Evolutionary conservation across 495 filamentous ascomycete species (phyloP).

Genomic region (Amphirosellinia nigrospora): DNA sequence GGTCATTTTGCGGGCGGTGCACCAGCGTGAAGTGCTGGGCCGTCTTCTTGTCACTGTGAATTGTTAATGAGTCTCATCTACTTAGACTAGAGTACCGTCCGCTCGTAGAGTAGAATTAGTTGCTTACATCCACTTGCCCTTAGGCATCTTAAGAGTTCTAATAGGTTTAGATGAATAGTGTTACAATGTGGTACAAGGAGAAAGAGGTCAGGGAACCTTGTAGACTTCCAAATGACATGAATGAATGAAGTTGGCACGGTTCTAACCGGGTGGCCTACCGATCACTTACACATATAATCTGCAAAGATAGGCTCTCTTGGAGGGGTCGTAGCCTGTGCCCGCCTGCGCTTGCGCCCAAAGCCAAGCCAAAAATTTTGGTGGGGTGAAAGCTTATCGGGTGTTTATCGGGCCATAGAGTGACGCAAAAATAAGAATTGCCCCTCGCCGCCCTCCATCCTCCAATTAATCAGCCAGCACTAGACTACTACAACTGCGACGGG

Average conservation of each 20-base stretch:
- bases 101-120: not conserved
- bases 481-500: constrained; percentile 15
- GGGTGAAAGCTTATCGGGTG: constrained; percentile 42
- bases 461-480: constrained; percentile 21
- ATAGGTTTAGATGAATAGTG: not conserved
- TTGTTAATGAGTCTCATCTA: constrained; percentile 22
- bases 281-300: too few species aligned
- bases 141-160: constrained; percentile 66
- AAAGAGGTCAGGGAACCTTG: not conserved
- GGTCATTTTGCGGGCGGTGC: constrained; percentile 95
- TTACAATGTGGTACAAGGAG: not conserved
- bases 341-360: not conserved
- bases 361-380: constrained; percentile 49
- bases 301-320: not conserved
- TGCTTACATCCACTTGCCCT: constrained; percentile 88
- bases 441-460: constrained; percentile 1
- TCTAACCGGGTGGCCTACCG: not conserved
- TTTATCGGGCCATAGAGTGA: constrained; percentile 29
- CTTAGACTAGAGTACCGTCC: not conserved
- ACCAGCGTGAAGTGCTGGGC: constrained; percentile 92
- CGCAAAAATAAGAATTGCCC: constrained; percentile 29
- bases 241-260: not conserved
- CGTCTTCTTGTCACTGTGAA: constrained; percentile 84
- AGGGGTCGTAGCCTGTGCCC: not conserved
- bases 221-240: too few species aligned